Conservation (phyloP, 2,329 filamentous ascomycete species). For the Podosphaera xanthii region DNA sequence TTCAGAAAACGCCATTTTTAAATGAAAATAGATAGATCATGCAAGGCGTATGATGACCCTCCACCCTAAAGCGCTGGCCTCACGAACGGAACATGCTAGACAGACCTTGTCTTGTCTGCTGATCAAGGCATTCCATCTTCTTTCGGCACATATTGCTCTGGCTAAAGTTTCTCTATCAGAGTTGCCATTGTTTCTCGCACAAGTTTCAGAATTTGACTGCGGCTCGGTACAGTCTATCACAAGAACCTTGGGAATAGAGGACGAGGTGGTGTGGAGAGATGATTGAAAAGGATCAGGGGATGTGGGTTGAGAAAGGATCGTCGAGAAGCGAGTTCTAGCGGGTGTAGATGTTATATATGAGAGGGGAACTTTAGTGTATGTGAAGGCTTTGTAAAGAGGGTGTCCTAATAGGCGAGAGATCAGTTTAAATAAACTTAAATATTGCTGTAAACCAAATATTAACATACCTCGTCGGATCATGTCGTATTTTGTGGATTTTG, state of each 20-base stretch:
- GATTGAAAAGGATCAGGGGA: conserved; percentile 6
- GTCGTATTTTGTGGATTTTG: neutral
- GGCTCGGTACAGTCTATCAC: conserved; percentile 34
- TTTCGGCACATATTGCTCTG: conserved; percentile 49
- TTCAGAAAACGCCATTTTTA: too few relatives aligned
- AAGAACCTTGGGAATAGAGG: conserved; percentile 22
- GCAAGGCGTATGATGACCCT: conserved; percentile 9
- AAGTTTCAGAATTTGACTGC: neutral
- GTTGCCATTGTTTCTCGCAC: conserved; percentile 3
- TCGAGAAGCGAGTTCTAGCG: conserved; percentile 5
- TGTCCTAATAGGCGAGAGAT: conserved; percentile 19
- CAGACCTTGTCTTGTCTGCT: conserved; percentile 45
- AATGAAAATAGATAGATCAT: too few relatives aligned
- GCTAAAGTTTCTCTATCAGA: conserved; percentile 48
- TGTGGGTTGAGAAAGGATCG: conserved; percentile 13
- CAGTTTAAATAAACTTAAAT: neutral
- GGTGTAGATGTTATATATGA: conserved; percentile 25
- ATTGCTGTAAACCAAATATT: neutral
- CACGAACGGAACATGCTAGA: conserved; percentile 49
- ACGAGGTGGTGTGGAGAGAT: conserved; percentile 17
- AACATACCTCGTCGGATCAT: neutral
- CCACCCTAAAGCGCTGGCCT: conserved; percentile 49
- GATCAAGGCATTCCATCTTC: conserved; percentile 51
- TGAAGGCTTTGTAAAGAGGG: conserved; percentile 38
- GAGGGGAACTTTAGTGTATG: conserved; percentile 35